Evolutionary conservation across 2,329 filamentous ascomycete species (phyloP).

Genomic region (Sarocladium strictum): DNA sequence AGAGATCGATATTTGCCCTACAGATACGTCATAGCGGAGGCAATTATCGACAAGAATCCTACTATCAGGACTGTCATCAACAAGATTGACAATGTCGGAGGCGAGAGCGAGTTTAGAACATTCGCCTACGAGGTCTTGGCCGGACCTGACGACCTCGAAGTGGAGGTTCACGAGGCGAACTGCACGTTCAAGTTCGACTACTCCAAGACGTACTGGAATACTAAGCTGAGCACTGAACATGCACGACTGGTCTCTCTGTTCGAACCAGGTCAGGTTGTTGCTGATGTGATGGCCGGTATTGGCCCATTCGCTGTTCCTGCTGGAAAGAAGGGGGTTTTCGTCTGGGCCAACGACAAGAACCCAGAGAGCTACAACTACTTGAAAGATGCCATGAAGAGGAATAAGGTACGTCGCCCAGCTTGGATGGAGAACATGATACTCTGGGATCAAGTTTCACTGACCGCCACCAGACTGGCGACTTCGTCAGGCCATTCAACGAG

Average conservation of each 20-base stretch:
- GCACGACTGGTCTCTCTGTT: conserved; percentile 72
- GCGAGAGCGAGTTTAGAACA: conserved; percentile 79
- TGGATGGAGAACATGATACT: background rate
- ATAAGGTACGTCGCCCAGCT: conserved; percentile 57
- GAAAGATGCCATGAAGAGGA: conserved; percentile 61
- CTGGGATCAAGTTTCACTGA: conserved; percentile 1
- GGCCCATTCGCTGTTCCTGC: conserved; percentile 92
- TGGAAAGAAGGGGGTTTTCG: conserved; percentile 83
- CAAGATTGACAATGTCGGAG: conserved; percentile 85
- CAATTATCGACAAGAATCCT: conserved; percentile 86
- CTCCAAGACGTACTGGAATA: conserved; percentile 97
- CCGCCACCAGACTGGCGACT: conserved; percentile 48
- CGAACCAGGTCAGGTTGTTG: conserved; percentile 78
- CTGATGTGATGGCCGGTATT: conserved; percentile 95
- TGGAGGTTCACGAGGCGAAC: conserved; percentile 73
- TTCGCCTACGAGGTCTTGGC: conserved; percentile 88
- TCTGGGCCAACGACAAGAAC: conserved; percentile 96
- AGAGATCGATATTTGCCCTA: conserved; percentile 77
- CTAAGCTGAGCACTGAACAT: conserved; percentile 83
- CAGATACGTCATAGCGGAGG: conserved; percentile 77
- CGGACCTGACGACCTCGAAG: conserved; percentile 75
- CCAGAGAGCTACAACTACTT: conserved; percentile 77
- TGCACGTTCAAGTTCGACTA: conserved; percentile 94
- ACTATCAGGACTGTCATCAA: conserved; percentile 86
- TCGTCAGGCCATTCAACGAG: conserved; percentile 72